phyloP scores from a whole-genome alignment of 2,329 filamentous ascomycete genomes.

The Scopulariopsis brevicaulis region DNA sequence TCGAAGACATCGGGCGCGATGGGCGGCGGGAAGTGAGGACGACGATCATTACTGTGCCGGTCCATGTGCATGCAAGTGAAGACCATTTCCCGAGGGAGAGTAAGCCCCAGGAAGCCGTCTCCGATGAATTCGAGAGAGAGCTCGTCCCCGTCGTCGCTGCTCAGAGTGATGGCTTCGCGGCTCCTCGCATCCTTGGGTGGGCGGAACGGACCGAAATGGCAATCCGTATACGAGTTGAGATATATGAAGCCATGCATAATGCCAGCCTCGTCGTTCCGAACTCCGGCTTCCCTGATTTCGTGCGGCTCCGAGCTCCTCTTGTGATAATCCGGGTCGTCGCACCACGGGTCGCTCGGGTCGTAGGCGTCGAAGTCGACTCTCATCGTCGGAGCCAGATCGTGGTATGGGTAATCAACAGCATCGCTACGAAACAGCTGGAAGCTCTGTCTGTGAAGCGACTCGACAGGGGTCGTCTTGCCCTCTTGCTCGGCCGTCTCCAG shows the following conservation, averaged over 20 bases:
- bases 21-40: background rate
- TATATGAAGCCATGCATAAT: background rate
- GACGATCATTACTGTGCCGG: background rate
- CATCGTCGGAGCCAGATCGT: background rate
- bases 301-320: background rate
- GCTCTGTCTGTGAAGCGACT: background rate
- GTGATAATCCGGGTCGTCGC: background rate
- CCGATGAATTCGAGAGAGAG: background rate
- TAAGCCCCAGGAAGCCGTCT: background rate
- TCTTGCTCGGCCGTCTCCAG: background rate
- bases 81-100: background rate
- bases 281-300: background rate
- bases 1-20: background rate
- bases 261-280: background rate
- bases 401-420: background rate
- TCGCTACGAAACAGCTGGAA: background rate
- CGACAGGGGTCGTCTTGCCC: background rate
- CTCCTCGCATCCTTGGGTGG: background rate
- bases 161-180: background rate
- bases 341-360: background rate
- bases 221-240: background rate
- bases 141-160: background rate
- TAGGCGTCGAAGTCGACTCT: background rate
- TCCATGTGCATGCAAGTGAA: background rate
- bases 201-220: background rate